Evolutionary conservation across 768 basidiomycete species (phyloP), one percentile per base, ranked within the genome.

Genomic region (Paxillus involutus): DNA sequence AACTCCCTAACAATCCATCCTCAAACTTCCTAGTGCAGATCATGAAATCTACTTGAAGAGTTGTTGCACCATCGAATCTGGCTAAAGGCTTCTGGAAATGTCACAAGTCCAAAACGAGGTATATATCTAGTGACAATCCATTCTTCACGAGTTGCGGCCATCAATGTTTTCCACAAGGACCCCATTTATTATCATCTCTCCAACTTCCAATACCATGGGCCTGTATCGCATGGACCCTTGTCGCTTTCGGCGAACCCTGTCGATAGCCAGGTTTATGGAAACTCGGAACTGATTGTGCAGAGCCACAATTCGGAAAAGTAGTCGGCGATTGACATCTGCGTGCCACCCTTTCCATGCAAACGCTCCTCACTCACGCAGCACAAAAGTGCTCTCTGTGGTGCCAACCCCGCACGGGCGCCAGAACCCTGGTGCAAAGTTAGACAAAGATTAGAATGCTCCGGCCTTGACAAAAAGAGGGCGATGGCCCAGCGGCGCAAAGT

Each of bases 321-420:
- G 24, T 33, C 42, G 50, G 50, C 50, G 50, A 51, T 51, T 30
- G 21, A 16, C 32, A 33, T 51, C 47, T 41, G 21, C 26, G 21
- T 39, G 37, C 44, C 13, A 35, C 51, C 51, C 51, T 49, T 52
- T 48, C 51, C n/a, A 47, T 49, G 35, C 36, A 21, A 21, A n/a
- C 17, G 13, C 32, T 2, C 11, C 32, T 32, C 9, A 11, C 32
- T 11, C 11, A 9, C 11, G 32, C 11, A 32, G 32, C 32, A 9
- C 32, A 32, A 7, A 11, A 32, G 32, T 32, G 29, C 21, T 21
- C 32, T 32, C 32, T 32, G 32, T 32, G 1, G 11, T 32, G 32
- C 11, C 9, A 32, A 32, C 32, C 32, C 7, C 32, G 32, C 32
- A 10, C 32, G 3, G 11, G 32, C 8, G 32, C 32, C 32, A 32